These are phyloP conservation scores for Candida silvicultrix DNA, from an alignment of 805 yeast species.

Conservation along the genomic window DNA sequence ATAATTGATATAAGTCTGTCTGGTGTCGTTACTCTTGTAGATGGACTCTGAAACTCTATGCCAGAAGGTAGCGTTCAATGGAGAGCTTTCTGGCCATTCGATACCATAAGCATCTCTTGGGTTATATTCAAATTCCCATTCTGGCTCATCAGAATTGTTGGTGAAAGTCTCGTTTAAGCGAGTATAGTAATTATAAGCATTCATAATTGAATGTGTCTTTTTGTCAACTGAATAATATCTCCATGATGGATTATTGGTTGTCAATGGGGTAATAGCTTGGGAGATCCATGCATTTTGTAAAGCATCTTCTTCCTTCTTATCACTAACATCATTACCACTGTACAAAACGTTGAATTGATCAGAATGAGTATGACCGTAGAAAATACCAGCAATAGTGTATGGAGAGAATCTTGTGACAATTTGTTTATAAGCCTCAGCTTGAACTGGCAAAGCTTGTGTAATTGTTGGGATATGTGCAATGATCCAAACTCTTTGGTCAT, in stretches of 20 bases:
- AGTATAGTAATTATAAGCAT: slow-evolving; percentile 54
- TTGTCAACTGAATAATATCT: slow-evolving; percentile 64
- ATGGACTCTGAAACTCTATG: slow-evolving; percentile 31
- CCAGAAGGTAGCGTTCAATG: slow-evolving; percentile 18
- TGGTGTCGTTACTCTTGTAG: slow-evolving; percentile 32
- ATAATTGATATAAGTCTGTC: slow-evolving; percentile 42
- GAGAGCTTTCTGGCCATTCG: slow-evolving; percentile 46
- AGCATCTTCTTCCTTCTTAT: slow-evolving; percentile 36
- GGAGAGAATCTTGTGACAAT: slow-evolving; percentile 65
- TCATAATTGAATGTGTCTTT: slow-evolving; percentile 52
- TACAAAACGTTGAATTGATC: slow-evolving; percentile 63
- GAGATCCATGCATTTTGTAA: slow-evolving; percentile 57
- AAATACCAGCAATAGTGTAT: slow-evolving; percentile 58
- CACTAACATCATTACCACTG: slow-evolving; percentile 28
- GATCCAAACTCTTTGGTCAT: slow-evolving; percentile 29
- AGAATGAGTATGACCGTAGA: slow-evolving; percentile 67
- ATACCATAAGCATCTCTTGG: slow-evolving; percentile 50
- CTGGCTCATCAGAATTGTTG: slow-evolving; percentile 49
- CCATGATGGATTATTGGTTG: slow-evolving; percentile 62
- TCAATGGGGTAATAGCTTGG: slow-evolving; percentile 60
- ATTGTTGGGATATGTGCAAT: slow-evolving; percentile 56
- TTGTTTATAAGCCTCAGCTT: slow-evolving; percentile 46
- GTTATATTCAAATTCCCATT: slow-evolving; percentile 59
- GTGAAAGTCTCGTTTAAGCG: slow-evolving; percentile 50
- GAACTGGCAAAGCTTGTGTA: slow-evolving; percentile 52